These are phyloP conservation scores for Orbilia brochopaga DNA, from an alignment of 2,329 filamentous ascomycete genomes.

Conservation along the genomic window DNA sequence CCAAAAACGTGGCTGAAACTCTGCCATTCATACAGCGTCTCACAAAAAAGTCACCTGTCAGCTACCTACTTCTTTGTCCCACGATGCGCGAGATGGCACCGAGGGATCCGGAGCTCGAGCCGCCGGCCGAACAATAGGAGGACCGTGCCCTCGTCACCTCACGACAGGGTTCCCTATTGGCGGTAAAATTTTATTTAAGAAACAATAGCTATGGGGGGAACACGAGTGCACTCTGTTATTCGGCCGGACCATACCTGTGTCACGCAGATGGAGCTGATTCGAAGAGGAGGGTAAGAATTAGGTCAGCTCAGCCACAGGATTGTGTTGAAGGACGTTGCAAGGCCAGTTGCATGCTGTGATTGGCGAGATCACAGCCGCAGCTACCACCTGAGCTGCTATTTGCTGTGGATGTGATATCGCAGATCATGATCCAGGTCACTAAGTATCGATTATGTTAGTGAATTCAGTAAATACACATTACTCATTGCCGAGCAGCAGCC, in stretches of 20 bases:
- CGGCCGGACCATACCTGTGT: constrained; percentile 1
- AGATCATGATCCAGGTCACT: too few relatives aligned
- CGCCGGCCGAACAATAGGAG: neutral
- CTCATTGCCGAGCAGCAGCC: too few relatives aligned
- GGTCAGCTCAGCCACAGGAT: neutral
- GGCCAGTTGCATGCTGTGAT: neutral
- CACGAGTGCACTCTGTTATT: constrained; percentile 11
- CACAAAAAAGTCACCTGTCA: constrained; percentile 1
- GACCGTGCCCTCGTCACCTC: neutral
- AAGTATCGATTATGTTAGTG: too few relatives aligned
- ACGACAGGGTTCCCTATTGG: neutral
- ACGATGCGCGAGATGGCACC: neutral
- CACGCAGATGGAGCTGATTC: too few relatives aligned
- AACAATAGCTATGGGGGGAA: neutral
- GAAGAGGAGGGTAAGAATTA: too few relatives aligned
- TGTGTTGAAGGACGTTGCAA: neutral
- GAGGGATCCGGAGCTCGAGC: neutral
- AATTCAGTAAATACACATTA: too few relatives aligned
- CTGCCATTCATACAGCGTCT: neutral
- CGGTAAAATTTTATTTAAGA: neutral
- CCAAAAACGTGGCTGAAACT: neutral
- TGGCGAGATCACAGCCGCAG: neutral
- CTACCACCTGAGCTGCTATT: neutral
- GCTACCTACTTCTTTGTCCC: neutral
- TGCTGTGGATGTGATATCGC: too few relatives aligned